These are phyloP conservation scores for Sarocladium oryzae DNA, from an alignment of 2,329 filamentous ascomycete genomes.

Conservation along the genomic window DNA sequence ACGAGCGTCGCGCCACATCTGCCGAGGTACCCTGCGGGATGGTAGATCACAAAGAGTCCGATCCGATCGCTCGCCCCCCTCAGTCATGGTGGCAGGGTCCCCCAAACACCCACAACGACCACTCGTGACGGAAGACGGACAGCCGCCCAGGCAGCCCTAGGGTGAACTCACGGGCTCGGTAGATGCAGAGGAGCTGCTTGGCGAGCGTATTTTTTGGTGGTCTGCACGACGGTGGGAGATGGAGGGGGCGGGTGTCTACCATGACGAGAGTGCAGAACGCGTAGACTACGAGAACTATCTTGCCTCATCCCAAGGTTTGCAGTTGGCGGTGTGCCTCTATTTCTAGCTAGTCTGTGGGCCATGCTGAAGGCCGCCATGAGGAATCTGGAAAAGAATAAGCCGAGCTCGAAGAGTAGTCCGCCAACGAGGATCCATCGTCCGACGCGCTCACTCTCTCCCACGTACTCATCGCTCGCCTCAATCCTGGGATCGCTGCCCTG, in stretches of 20 bases:
- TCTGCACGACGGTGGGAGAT: no score
- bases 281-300: constrained; percentile 34
- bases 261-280: constrained; percentile 38
- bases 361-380: constrained; percentile 33
- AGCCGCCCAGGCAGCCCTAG: constrained; percentile 43
- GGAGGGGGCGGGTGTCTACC: no score
- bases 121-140: constrained; percentile 44
- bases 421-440: constrained; percentile 35
- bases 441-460: constrained; percentile 28
- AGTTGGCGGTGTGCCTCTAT: constrained; percentile 8
- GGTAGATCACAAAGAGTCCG: constrained; percentile 40
- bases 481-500: constrained; percentile 39
- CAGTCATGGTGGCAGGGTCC: constrained; percentile 41
- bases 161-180: constrained; percentile 46
- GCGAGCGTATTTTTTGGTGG: no score
- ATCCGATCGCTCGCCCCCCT: no score
- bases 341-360: constrained; percentile 28
- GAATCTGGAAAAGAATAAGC: constrained; percentile 31
- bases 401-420: constrained; percentile 33
- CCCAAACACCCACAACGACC: constrained; percentile 47
- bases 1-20: background rate
- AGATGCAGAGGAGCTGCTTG: constrained; percentile 45
- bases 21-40: constrained; percentile 36
- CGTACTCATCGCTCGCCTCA: constrained; percentile 35
- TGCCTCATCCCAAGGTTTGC: constrained; percentile 29